phyloP scores from a whole-genome alignment of 2,329 filamentous ascomycete species.

The Aspergillus brunneoviolaceus region DNA sequence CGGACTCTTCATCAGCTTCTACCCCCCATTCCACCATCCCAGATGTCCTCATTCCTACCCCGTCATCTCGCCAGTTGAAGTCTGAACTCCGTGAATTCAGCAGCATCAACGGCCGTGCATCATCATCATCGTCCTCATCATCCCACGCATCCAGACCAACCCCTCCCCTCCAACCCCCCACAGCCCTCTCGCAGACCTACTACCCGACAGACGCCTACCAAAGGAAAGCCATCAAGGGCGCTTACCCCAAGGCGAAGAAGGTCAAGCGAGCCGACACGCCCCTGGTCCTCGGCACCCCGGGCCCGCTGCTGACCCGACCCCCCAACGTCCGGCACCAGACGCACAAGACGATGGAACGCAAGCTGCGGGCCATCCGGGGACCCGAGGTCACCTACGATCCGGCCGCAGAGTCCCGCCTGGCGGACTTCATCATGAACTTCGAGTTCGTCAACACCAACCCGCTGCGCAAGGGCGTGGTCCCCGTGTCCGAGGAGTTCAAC shows the following conservation, averaged over 20 bases:
- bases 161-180: not conserved
- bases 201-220: conserved; percentile 26
- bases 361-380: conserved; percentile 27
- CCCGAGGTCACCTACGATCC: conserved; percentile 28
- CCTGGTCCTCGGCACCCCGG: conserved; percentile 9
- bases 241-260: conserved; percentile 19
- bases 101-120: not conserved
- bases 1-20: not conserved
- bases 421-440: conserved; percentile 34
- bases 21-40: conserved; percentile 6
- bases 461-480: conserved; percentile 32
- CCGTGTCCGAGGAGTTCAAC: conserved; percentile 30
- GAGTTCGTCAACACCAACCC: conserved; percentile 42
- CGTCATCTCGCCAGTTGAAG: not conserved
- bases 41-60: not conserved
- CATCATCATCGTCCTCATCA: conserved; percentile 12
- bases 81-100: not conserved
- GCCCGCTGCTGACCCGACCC: conserved; percentile 10
- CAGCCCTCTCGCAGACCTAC: conserved; percentile 21
- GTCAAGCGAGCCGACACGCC: conserved; percentile 14
- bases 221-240: conserved; percentile 18
- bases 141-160: not conserved
- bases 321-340: conserved; percentile 14
- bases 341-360: conserved; percentile 21
- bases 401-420: conserved; percentile 16